phyloP scores from a whole-genome alignment of 2,329 filamentous ascomycete genomes.

The Lizonia empirigonia region DNA sequence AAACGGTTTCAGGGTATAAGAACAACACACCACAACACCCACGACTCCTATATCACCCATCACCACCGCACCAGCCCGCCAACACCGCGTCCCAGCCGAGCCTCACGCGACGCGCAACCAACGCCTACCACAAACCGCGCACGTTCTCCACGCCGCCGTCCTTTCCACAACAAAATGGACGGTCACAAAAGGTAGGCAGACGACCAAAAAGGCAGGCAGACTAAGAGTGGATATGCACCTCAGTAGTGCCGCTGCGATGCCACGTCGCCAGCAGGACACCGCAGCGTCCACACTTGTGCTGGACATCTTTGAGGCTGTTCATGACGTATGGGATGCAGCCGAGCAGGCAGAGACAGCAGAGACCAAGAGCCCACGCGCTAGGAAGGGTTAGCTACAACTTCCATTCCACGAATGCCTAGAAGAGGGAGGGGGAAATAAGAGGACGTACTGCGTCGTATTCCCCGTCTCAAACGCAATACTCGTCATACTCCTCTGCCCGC shows the following conservation, averaged over 20 bases:
- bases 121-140: no score
- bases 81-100: no score
- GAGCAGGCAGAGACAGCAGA: conserved; percentile 53
- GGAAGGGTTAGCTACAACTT: conserved; percentile 14
- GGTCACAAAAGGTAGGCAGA: no score
- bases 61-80: no score
- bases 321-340: conserved; percentile 58
- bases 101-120: no score
- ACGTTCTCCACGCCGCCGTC: no score
- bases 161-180: no score
- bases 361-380: conserved; percentile 54
- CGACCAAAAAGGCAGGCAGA: no score
- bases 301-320: conserved; percentile 55
- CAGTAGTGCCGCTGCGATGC: conserved; percentile 56
- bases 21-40: no score
- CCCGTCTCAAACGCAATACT: conserved; percentile 43
- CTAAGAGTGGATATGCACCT: conserved; percentile 51
- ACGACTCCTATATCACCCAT: no score
- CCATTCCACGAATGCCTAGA: no score
- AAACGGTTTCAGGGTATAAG: no score
- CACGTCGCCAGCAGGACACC: conserved; percentile 54
- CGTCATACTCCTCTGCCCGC: conserved; percentile 51
- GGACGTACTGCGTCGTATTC: conserved; percentile 50
- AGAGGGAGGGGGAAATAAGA: not conserved
- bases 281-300: conserved; percentile 57